Evolutionary conservation across 306 rosid species (phyloP).

Genomic region (Cucumis cinereus): DNA sequence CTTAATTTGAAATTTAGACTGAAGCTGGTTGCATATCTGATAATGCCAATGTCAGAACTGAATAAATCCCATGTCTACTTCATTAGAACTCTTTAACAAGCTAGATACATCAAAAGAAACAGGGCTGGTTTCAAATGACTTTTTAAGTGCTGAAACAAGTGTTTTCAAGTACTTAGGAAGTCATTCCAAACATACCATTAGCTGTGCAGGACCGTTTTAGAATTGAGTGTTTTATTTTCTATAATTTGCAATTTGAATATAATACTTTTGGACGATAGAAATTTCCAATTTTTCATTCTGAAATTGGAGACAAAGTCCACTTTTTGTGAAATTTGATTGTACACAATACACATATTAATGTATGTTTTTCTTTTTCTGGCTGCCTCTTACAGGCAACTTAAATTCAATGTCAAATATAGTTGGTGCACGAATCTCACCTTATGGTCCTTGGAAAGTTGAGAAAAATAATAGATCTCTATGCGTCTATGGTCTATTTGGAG

Average conservation of each 20-base stretch:
- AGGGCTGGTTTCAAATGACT: neutral
- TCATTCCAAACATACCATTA: neutral
- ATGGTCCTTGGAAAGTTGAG: slow-evolving; percentile 20
- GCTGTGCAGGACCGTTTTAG: neutral
- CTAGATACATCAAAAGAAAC: neutral
- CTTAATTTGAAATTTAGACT: neutral
- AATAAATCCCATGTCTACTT: neutral
- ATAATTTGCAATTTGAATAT: neutral
- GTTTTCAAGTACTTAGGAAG: neutral
- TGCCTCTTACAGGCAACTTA: slow-evolving; percentile 27
- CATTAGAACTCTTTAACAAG: neutral
- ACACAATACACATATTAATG: neutral
- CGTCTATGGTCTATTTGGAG: slow-evolving; percentile 57
- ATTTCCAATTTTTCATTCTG: neutral
- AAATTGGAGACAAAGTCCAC: neutral
- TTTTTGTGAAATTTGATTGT: neutral
- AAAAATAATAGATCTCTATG: slow-evolving; percentile 19
- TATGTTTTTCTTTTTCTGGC: neutral
- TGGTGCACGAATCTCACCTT: slow-evolving; percentile 25
- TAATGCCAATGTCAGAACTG: neutral
- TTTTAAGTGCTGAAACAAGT: neutral
- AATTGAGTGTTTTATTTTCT: neutral
- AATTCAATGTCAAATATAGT: slow-evolving; percentile 28
- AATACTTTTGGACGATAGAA: neutral
- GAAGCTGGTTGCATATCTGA: neutral